Evolutionary conservation across 2,329 filamentous ascomycete species (phyloP), one percentile per base, ranked within the genome.

Genomic region (Cephalotrichum gorgonifer): DNA sequence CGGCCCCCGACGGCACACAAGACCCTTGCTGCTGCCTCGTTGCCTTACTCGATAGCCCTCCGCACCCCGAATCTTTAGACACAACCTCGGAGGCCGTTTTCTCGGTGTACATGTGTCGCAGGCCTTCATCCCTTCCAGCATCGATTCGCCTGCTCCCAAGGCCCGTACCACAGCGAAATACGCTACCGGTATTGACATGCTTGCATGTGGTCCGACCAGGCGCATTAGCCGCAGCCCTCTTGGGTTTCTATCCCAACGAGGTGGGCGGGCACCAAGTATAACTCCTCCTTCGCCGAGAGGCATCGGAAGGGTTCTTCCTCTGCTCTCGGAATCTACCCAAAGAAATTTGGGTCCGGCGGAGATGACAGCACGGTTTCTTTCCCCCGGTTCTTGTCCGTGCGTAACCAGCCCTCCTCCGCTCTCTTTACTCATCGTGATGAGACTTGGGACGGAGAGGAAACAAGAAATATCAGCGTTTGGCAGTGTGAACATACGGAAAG

Each of bases 391-490:
- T 96, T 95, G 87, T 85, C 78, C 87, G 87, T 76, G 82, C 74
- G 71, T 61, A 62, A 70, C 72, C 52, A 67, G 81, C 85, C 84
- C 81, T 83, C 79, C 78, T 66, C 62, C n/a, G n/a, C n/a, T n/a
- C n/a, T n/a, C n/a, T n/a, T n/a, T 59, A 60, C 62, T 62, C 58
- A 49, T 58, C 48, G 43, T 53, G 57, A 58, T 59, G 30, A n/a
- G n/a, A n/a, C n/a, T 54, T 57, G 17, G 62, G 60, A 20, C 15
- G 80, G 80, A 81, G 85, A 83, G 86, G 84, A 90, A 85, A 73
- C 85, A 47, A 95, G 95, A 96, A 89, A 93, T 87, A 84, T 95
- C 88, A 83, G 74, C 65, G 85, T 86, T n/a, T 82, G 86, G 83
- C 79, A 83, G 78, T 87, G 88, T 85, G 76, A 72, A 78, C 86